Conservation (phyloP, 768 basidiomycete species). For the Lactarius pseudohatsudake region DNA sequence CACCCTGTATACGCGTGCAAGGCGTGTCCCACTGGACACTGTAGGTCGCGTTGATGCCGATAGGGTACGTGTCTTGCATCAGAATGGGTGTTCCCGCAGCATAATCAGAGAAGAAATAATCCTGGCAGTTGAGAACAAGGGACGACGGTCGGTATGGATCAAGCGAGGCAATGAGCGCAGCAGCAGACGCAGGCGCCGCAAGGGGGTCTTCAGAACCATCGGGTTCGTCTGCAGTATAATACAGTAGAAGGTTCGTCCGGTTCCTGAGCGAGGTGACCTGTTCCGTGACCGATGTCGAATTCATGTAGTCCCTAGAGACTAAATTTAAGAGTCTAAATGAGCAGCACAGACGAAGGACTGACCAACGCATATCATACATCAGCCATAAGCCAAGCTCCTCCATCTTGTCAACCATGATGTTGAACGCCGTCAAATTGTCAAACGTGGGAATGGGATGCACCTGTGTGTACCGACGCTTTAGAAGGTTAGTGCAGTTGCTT, state of each 20-base stretch:
- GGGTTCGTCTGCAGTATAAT: slow-evolving; percentile 76
- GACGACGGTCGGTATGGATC: slow-evolving; percentile 63
- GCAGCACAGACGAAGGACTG: slow-evolving; percentile 8
- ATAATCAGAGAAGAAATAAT: slow-evolving; percentile 62
- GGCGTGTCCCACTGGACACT: slow-evolving; percentile 60
- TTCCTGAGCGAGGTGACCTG: slow-evolving; percentile 70
- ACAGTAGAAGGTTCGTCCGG: slow-evolving; percentile 65
- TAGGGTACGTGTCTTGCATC: slow-evolving; percentile 62
- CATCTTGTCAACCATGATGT: slow-evolving; percentile 65
- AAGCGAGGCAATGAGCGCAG: slow-evolving; percentile 47
- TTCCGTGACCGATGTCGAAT: slow-evolving; percentile 57
- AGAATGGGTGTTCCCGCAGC: slow-evolving; percentile 66
- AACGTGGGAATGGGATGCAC: slow-evolving; percentile 74
- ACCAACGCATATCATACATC: slow-evolving; percentile 82
- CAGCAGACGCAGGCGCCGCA: slow-evolving; percentile 50
- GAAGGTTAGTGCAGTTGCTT: neutral
- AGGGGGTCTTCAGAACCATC: slow-evolving; percentile 68
- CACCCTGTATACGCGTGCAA: slow-evolving; percentile 66
- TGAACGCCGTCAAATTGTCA: slow-evolving; percentile 55
- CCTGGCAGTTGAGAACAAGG: slow-evolving; percentile 53
- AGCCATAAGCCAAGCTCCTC: slow-evolving; percentile 67
- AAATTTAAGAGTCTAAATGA: neutral
- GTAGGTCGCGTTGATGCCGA: slow-evolving; percentile 61
- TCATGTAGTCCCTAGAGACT: slow-evolving; percentile 54
- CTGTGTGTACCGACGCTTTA: slow-evolving; percentile 32